Evolutionary conservation across 345 rosid species (phyloP), one percentile per base, ranked within the genome.

Genomic region (Eucalyptus fibrosa): DNA sequence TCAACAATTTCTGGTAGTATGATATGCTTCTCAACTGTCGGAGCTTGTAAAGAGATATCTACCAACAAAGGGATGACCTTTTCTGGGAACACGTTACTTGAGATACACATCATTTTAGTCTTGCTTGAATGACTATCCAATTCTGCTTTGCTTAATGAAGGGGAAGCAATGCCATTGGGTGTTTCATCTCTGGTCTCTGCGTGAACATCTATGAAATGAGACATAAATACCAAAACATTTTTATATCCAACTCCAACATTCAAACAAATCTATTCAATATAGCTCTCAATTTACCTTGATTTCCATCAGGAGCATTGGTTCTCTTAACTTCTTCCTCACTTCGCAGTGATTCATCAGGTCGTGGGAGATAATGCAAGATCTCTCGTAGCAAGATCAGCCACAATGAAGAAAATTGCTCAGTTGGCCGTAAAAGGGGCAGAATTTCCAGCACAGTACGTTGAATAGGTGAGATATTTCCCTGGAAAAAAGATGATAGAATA

Each of bases 391-490:
- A 93, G 90, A 95, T 88, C 60, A 94, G 94, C 99, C 99, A 97
- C 97, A 95, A 93, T 87, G 99, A 94, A 83, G 98, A 94, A 93
- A 98, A 96, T 82, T 94, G 94, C 89, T 96, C 97, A 24, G 96
- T 90, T 81, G 99, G 99, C 59, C 90, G 92, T 91, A 98, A 89
- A 86, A 94, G 92, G 50, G 99, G 99, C 90, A 96, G 91, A 90
- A 96, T 92, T 89, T 97, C 99, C 89, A 98, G 93, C 90, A 94
- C 94, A 86, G 96, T 92, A 51, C 98, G 97, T 86, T 97, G 95
- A 87, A 96, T 93, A 90, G 98, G 98, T 40, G 96, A 94, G 72
- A 96, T 94, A 90, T 94, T 95, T 87, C 98, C 99, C 99, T 97
- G 67, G n/a, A 80, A 88, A 34, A 90, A 55, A 89, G 44, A 51